phyloP scores from a whole-genome alignment of 1,284 basidiomycete genomes.

The Trichosporon coremiiforme region DNA sequence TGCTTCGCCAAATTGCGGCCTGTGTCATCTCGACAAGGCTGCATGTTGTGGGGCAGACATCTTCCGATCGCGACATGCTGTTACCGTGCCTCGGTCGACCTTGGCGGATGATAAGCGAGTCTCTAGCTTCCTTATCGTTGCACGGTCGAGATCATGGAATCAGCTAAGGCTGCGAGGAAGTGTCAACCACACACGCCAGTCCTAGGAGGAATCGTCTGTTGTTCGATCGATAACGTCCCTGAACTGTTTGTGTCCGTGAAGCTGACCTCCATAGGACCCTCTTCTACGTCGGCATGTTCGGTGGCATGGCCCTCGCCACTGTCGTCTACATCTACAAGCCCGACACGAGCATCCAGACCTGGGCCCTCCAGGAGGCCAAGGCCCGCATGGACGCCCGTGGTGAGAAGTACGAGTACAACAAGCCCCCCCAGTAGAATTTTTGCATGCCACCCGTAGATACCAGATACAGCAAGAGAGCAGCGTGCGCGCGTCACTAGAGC shows the following conservation, averaged over 20 bases:
- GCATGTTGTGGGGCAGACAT: background rate
- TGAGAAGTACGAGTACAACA: slow-evolving; percentile 74
- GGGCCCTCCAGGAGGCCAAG: slow-evolving; percentile 87
- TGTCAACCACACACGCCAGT: background rate
- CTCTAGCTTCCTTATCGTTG: background rate
- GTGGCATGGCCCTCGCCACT: slow-evolving; percentile 74
- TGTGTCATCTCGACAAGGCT: background rate
- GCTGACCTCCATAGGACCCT: slow-evolving; percentile 68
- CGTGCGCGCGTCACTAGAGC: background rate
- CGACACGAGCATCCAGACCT: slow-evolving; percentile 87
- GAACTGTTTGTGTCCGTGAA: background rate
- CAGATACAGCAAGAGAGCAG: slow-evolving; percentile 5
- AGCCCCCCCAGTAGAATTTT: slow-evolving; percentile 52
- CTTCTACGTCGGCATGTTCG: slow-evolving; percentile 90
- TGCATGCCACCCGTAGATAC: slow-evolving; percentile 18
- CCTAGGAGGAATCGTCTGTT: background rate
- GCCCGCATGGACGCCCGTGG: slow-evolving; percentile 83
- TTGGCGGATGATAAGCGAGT: background rate
- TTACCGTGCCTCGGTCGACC: background rate
- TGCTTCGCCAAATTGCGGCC: background rate
- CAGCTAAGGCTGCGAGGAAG: background rate
- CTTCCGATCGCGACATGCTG: background rate
- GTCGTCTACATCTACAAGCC: slow-evolving; percentile 91
- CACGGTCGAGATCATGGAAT: background rate
- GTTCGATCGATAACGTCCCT: background rate